Percentiles rank a stretch among this genome's conserved stretches.
Evolutionary conservation across 2,329 filamentous ascomycete genomes (phyloP).

Genomic region (Pseudogymnoascus sp.): DNA sequence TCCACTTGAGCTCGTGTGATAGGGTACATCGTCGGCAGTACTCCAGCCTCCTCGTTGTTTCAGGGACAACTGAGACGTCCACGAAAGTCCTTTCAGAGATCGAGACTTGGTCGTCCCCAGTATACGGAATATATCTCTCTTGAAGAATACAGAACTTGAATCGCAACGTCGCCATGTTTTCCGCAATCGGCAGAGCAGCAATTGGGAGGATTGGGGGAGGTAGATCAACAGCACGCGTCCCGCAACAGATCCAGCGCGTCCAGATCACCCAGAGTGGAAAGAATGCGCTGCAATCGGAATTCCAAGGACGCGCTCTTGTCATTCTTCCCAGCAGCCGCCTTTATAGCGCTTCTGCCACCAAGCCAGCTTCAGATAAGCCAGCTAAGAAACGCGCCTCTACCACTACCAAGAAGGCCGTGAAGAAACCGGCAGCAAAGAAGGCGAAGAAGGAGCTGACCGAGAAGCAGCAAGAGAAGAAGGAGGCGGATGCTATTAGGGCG

Average conservation of each 20-base stretch:
- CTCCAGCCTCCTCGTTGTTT: constrained; percentile 8
- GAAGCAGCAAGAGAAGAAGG: constrained; percentile 23
- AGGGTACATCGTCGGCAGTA: constrained; percentile 5
- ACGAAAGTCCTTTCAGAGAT: neutral
- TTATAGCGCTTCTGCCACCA: constrained; percentile 21
- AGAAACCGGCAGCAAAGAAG: constrained; percentile 13
- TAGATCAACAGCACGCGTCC: constrained; percentile 23
- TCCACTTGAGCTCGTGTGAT: constrained; percentile 4
- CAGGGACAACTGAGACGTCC: constrained; percentile 3
- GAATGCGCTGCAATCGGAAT: constrained; percentile 12
- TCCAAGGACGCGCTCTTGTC: constrained; percentile 11
- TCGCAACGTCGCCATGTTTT: constrained; percentile 24
- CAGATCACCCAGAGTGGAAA: constrained; percentile 13
- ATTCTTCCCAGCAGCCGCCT: constrained; percentile 10
- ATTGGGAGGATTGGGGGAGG: constrained; percentile 20
- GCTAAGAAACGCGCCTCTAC: constrained; percentile 13
- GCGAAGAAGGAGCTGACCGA: constrained; percentile 30
- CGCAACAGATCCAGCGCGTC: constrained; percentile 22
- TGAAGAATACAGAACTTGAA: neutral
- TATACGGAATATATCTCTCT: neutral
- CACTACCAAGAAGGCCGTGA: constrained; percentile 14
- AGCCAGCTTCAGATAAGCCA: constrained; percentile 17
- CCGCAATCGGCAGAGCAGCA: constrained; percentile 26
- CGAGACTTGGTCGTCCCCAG: neutral
- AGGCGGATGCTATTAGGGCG: constrained; percentile 17